phyloP scores from a whole-genome alignment of 2,329 filamentous ascomycete species.

The Colletotrichum zoysiae region DNA sequence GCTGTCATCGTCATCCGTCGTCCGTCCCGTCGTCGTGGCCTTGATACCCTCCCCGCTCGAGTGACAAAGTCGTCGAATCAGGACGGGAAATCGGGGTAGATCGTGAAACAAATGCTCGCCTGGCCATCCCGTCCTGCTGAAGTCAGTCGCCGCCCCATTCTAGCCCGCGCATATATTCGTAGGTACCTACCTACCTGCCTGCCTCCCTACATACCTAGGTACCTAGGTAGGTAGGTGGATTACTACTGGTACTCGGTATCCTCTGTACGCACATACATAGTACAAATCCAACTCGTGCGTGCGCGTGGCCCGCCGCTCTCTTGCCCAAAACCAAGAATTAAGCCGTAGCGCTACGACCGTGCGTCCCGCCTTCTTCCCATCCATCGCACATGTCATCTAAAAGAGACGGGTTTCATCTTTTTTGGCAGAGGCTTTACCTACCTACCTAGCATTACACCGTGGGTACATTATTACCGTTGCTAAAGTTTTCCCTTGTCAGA shows the following conservation, averaged over 20 bases:
- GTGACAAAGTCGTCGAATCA: background rate
- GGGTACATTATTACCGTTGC: background rate
- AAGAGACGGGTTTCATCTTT: conserved; percentile 40
- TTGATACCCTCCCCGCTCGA: background rate
- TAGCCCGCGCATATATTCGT: background rate
- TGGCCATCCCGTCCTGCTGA: conserved; percentile 4
- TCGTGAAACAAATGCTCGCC: conserved; percentile 34
- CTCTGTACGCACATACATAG: background rate
- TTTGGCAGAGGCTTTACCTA: conserved; percentile 3
- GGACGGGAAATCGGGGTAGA: conserved; percentile 22
- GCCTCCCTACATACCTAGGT: too few species aligned
- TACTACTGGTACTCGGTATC: too few species aligned
- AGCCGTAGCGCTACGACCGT: background rate
- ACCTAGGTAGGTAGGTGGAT: too few species aligned
- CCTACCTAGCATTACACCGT: background rate
- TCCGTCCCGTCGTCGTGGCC: background rate
- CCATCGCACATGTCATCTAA: conserved; percentile 29
- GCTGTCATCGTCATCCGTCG: background rate
- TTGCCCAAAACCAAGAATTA: background rate
- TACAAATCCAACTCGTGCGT: background rate
- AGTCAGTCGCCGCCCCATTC: conserved; percentile 8
- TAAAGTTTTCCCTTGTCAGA: conserved; percentile 25
- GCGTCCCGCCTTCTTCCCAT: background rate
- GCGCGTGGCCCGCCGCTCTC: background rate
- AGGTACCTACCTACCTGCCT: too few species aligned